Conservation (phyloP, 129 eudicot species). For the Deinandra increscens region DNA sequence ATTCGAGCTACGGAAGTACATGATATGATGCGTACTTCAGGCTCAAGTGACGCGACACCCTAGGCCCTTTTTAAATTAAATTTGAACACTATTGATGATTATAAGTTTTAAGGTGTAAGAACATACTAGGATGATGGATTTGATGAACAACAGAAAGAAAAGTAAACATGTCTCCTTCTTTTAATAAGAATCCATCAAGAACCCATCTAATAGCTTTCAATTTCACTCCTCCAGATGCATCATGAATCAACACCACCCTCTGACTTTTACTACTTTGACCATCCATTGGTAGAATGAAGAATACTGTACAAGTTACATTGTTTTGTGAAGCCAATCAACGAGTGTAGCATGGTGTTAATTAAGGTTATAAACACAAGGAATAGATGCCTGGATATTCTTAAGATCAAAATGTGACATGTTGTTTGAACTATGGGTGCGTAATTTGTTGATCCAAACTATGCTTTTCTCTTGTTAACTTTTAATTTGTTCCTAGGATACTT, state of each 20-base stretch:
- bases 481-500: slow-evolving; percentile 21
- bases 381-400: slow-evolving; percentile 15
- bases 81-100: neutral
- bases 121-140: slow-evolving; percentile 36
- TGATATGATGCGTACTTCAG: too few relatives aligned
- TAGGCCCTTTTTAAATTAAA: neutral
- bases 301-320: slow-evolving; percentile 20
- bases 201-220: slow-evolving; percentile 35
- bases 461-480: slow-evolving; percentile 25
- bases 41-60: too few relatives aligned
- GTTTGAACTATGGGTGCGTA: slow-evolving; percentile 22
- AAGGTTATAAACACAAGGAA: neutral
- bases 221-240: slow-evolving; percentile 34
- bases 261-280: slow-evolving; percentile 37
- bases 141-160: slow-evolving; percentile 40
- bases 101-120: neutral
- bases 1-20: too few relatives aligned
- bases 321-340: slow-evolving; percentile 8
- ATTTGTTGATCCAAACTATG: slow-evolving; percentile 25
- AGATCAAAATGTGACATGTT: neutral
- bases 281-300: slow-evolving; percentile 23
- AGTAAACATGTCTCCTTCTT: slow-evolving; percentile 40
- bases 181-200: slow-evolving; percentile 37
- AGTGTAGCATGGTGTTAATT: slow-evolving; percentile 7
- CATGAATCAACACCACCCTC: slow-evolving; percentile 49